Evolutionary conservation across 2,329 filamentous ascomycete species (phyloP), one percentile per base, ranked within the genome.

Genomic region (Colletotrichum simmondsii): DNA sequence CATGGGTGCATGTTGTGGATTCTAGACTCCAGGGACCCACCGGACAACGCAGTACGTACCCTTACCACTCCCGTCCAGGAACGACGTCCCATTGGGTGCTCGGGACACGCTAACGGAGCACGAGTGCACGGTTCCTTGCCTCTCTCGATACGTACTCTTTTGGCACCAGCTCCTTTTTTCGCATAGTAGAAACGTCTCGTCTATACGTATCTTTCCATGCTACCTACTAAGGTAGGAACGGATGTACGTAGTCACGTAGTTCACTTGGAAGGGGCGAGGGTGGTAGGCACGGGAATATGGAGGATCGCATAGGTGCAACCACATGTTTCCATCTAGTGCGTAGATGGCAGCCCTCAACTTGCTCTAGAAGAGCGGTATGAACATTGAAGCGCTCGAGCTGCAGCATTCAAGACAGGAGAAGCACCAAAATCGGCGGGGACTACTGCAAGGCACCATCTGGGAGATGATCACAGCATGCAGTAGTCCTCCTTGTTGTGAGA

Each of bases 391-490:
- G 71, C 71, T 63, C 11, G 60, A 72, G 65, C 32, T 70, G 70
- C 70, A 72, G 70, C 66, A 65, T 73, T 46, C 71, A 71, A 72
- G 66, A 71, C 71, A 71, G 67, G 57, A 71, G 46, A 72, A 60
- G 67, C 71, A 65, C 61, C 60, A 61, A 10, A 60, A 49, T 66
- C 35, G 71, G 52, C 67, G 68, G 71, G 42, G 32, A 52, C 71
- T 73, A 73, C 71, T 73, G 71, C 71, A 73, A 73, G 71, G 71
- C 68, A 73, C 71, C 71, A 73, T 72, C 71, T 62, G 37, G 52
- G 26, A 56, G 49, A 32, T 60, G 65, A 70, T 16, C 59, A 69
- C 70, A 59, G 42, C 59, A 57, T 64, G 65, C 65, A 69, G 65
- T n/a, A 69, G 65, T 24, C 30, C 12, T 12, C 19, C n/a, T 26